Conservation (phyloP, 257 asterid genomes). For the Leptodermis oblonga region DNA sequence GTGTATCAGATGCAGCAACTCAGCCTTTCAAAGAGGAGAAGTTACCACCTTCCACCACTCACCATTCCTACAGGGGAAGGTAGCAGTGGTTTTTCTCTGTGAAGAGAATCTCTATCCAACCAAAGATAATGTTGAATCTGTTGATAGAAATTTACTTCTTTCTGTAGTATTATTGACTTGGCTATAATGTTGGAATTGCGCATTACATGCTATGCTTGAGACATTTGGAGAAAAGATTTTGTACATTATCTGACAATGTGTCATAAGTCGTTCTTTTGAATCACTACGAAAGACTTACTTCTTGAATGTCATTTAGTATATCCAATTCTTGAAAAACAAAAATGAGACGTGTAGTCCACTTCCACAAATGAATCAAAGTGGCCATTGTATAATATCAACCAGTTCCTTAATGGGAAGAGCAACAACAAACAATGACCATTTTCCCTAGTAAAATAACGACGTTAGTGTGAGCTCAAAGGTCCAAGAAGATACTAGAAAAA, state of each 20-base stretch:
- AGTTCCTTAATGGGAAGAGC: too few relatives aligned
- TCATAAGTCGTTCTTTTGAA: too few relatives aligned
- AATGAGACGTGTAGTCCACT: neutral
- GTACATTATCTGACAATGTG: too few relatives aligned
- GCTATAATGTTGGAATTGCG: neutral
- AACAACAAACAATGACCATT: too few relatives aligned
- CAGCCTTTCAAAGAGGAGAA: constrained; percentile 78
- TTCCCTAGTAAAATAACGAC: too few relatives aligned
- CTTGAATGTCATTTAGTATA: too few relatives aligned
- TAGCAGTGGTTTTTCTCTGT: neutral
- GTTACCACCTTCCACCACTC: constrained; percentile 16
- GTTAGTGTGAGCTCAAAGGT: neutral
- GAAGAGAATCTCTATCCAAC: neutral
- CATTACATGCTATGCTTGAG: neutral
- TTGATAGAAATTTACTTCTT: neutral
- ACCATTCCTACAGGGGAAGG: constrained; percentile 18
- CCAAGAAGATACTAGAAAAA: neutral
- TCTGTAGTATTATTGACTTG: neutral
- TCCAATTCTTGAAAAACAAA: neutral
- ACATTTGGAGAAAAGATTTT: neutral
- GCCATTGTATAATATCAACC: too few relatives aligned
- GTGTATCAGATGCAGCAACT: constrained; percentile 74
- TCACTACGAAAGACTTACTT: too few relatives aligned
- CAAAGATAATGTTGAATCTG: neutral
- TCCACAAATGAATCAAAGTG: neutral